These are phyloP conservation scores for Macrolepiota dolichaula DNA, from an alignment of 768 basidiomycete genomes.

Conservation along the genomic window DNA sequence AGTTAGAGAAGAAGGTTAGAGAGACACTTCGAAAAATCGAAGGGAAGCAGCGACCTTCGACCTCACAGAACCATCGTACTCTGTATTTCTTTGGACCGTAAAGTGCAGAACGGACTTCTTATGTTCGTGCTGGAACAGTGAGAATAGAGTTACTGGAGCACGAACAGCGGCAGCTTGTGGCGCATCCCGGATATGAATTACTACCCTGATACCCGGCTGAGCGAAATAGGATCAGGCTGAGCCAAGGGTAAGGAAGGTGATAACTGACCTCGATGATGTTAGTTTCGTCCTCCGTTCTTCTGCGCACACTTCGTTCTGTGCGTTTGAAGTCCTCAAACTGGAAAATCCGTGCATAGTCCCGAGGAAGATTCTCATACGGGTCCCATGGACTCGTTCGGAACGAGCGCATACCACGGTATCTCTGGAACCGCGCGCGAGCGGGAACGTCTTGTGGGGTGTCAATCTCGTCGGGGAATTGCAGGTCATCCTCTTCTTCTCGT, in stretches of 20 bases:
- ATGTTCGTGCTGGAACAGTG: slow-evolving; percentile 91
- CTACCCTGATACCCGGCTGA: slow-evolving; percentile 81
- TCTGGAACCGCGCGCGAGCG: slow-evolving; percentile 81
- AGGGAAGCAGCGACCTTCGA: slow-evolving; percentile 64
- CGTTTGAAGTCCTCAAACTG: slow-evolving; percentile 94
- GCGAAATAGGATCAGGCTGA: not conserved
- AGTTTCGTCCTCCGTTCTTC: slow-evolving; percentile 61
- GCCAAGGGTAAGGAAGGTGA: not conserved
- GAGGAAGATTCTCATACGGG: slow-evolving; percentile 90
- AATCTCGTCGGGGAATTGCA: slow-evolving; percentile 92
- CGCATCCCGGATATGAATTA: slow-evolving; percentile 71
- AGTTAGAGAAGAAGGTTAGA: slow-evolving; percentile 3
- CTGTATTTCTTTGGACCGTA: slow-evolving; percentile 91
- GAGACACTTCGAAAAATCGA: not conserved
- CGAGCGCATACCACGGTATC: slow-evolving; percentile 87
- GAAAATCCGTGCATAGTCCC: slow-evolving; percentile 93
- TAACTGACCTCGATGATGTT: slow-evolving; percentile 59
- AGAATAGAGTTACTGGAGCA: slow-evolving; percentile 67
- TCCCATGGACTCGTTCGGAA: slow-evolving; percentile 98
- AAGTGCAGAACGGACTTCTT: slow-evolving; percentile 93
- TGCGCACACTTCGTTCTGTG: slow-evolving; percentile 70
- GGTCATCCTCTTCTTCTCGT: slow-evolving; percentile 76
- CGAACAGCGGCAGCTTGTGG: slow-evolving; percentile 54
- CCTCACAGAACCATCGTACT: slow-evolving; percentile 82
- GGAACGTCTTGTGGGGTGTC: slow-evolving; percentile 88